Percentiles rank a stretch among this genome's conserved stretches.
Conservation (phyloP, 306 rosid genomes). For the Phaseolus lunatus region DNA sequence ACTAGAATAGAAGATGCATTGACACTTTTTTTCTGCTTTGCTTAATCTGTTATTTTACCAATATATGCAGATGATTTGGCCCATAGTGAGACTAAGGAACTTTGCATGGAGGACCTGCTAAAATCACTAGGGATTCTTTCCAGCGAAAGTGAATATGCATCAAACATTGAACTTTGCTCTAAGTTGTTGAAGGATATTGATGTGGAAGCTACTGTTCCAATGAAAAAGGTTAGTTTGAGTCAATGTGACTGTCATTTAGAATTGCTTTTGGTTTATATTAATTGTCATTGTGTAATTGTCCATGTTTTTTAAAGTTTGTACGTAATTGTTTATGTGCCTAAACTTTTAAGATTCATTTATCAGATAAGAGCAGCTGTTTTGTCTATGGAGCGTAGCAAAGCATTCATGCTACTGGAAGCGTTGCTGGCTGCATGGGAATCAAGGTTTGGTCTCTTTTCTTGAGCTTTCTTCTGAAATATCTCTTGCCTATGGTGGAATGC, state of each 20-base stretch:
- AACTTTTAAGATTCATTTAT: constrained; percentile 39
- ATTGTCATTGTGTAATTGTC: background rate
- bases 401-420: constrained; percentile 67
- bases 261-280: constrained; percentile 7
- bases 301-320: constrained; percentile 19
- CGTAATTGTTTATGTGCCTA: constrained; percentile 41
- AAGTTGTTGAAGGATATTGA: constrained; percentile 63
- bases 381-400: constrained; percentile 64
- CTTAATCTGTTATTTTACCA: constrained; percentile 44
- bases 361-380: constrained; percentile 71
- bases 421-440: constrained; percentile 75
- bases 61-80: constrained; percentile 65
- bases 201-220: constrained; percentile 59
- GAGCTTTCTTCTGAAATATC: constrained; percentile 38
- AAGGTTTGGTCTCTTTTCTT: constrained; percentile 62
- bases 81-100: constrained; percentile 53
- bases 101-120: constrained; percentile 79
- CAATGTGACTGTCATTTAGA: constrained; percentile 21
- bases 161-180: constrained; percentile 54
- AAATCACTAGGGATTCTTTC: constrained; percentile 71
- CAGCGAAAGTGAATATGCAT: constrained; percentile 55
- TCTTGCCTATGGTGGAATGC: constrained; percentile 32
- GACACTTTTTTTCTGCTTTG: constrained; percentile 32
- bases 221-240: constrained; percentile 65
- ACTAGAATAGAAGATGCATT: constrained; percentile 27